Conservation (phyloP, 2,329 filamentous ascomycete species). For the Exophiala oligosperma region DNA sequence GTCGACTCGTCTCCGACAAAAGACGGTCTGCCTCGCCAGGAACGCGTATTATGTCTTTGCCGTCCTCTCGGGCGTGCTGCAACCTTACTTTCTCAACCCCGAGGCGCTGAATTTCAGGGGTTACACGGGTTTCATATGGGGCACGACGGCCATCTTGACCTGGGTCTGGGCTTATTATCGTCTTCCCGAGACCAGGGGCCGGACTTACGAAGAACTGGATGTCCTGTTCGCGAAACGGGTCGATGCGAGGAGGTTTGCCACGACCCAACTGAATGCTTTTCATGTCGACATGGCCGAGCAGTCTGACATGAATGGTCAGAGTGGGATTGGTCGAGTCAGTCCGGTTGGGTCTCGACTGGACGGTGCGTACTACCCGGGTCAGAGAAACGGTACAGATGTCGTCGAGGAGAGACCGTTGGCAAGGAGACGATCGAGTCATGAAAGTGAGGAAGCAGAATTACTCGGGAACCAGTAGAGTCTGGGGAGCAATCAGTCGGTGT, state of each 20-base stretch:
- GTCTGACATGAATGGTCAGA: background rate
- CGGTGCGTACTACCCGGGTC: background rate
- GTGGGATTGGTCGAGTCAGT: conserved; percentile 14
- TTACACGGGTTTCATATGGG: conserved; percentile 45
- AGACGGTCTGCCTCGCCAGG: conserved; percentile 55
- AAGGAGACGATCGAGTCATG: background rate
- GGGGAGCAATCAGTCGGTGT: too few relatives aligned
- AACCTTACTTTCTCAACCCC: conserved; percentile 38
- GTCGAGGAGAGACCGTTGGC: background rate
- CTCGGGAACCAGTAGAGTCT: background rate
- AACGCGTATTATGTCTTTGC: conserved; percentile 50
- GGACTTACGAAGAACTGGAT: conserved; percentile 34
- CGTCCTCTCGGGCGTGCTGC: conserved; percentile 44
- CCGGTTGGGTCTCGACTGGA: background rate
- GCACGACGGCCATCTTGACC: conserved; percentile 29
- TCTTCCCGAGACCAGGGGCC: conserved; percentile 35
- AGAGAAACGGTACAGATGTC: background rate
- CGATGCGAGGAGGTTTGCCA: conserved; percentile 19
- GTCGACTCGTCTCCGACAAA: conserved; percentile 53
- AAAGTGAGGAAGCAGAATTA: background rate
- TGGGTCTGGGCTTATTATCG: conserved; percentile 35
- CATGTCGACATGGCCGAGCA: conserved; percentile 10
- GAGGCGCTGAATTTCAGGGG: conserved; percentile 40
- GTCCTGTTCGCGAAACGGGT: conserved; percentile 23
- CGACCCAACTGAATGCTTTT: conserved; percentile 17